A percentile compares a stretch with the other conserved stretches of the same genome.
phyloP scores from a whole-genome alignment of 1,284 basidiomycete genomes.

The Rhodofomes roseus region DNA sequence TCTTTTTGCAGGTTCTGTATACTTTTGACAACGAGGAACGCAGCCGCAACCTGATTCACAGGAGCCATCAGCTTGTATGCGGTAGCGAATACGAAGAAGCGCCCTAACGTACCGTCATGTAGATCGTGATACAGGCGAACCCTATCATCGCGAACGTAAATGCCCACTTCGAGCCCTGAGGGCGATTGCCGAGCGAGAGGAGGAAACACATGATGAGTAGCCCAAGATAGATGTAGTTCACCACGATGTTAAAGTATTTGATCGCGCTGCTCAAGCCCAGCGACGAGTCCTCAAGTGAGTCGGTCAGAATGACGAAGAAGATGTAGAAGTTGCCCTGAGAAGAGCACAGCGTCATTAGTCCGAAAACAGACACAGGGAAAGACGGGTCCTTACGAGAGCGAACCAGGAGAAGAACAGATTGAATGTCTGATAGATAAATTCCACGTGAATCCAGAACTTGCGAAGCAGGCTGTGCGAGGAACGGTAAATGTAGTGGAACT shows the following conservation, averaged over 20 bases:
- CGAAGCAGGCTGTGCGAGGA: slow-evolving; percentile 81
- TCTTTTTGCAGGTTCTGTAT: slow-evolving; percentile 54
- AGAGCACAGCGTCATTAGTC: background rate
- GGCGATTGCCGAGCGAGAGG: slow-evolving; percentile 87
- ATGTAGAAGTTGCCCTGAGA: slow-evolving; percentile 85
- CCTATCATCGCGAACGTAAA: slow-evolving; percentile 83
- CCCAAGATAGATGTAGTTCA: slow-evolving; percentile 87
- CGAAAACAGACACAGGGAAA: background rate
- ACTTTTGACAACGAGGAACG: slow-evolving; percentile 80
- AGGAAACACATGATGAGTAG: slow-evolving; percentile 89
- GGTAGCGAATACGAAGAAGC: slow-evolving; percentile 5
- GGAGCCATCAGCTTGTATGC: background rate
- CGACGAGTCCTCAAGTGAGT: slow-evolving; percentile 61
- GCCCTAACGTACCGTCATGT: slow-evolving; percentile 85
- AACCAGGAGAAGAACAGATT: slow-evolving; percentile 95
- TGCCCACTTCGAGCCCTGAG: slow-evolving; percentile 82
- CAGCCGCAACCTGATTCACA: slow-evolving; percentile 59
- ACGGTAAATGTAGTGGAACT: slow-evolving; percentile 92
- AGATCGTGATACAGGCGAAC: slow-evolving; percentile 85
- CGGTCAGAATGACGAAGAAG: slow-evolving; percentile 76
- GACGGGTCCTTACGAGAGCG: slow-evolving; percentile 55
- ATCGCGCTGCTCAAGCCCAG: slow-evolving; percentile 58
- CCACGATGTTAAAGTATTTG: slow-evolving; percentile 69
- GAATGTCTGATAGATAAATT: slow-evolving; percentile 89
- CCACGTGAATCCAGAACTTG: slow-evolving; percentile 93